Conservation (phyloP, 2,329 filamentous ascomycete species). For the Ophiostoma sp. region DNA sequence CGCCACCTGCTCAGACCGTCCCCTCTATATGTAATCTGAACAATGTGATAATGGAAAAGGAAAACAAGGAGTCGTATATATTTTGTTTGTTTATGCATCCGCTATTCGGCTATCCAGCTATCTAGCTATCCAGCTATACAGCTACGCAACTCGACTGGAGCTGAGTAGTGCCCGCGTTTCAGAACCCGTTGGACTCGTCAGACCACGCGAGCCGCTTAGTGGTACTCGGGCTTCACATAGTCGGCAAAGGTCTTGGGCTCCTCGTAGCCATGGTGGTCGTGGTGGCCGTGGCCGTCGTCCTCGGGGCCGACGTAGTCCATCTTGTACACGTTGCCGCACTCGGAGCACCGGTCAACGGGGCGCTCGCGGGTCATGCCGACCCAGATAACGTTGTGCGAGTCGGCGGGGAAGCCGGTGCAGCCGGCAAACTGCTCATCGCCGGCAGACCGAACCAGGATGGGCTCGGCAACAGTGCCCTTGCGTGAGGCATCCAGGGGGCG, state of each 20-base stretch:
- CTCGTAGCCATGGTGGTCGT: slow-evolving; percentile 56
- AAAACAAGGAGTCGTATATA: not conserved
- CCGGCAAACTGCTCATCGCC: slow-evolving; percentile 95
- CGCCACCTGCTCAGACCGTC: not conserved
- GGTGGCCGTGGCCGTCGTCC: slow-evolving; percentile 60
- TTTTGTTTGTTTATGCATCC: not conserved
- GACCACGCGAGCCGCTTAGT: slow-evolving; percentile 45
- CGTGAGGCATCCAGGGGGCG: slow-evolving; percentile 87
- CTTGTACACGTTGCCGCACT: slow-evolving; percentile 96
- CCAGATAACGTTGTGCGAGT: slow-evolving; percentile 89
- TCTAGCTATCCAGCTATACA: too few relatives aligned
- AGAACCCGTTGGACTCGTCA: not conserved
- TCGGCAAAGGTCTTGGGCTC: slow-evolving; percentile 95
- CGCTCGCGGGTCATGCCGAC: slow-evolving; percentile 82
- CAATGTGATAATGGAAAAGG: slow-evolving; percentile 2
- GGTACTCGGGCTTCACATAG: slow-evolving; percentile 92
- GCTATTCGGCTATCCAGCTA: too few relatives aligned
- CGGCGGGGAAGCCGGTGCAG: slow-evolving; percentile 89
- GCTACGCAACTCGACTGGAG: too few relatives aligned
- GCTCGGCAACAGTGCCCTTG: slow-evolving; percentile 80
- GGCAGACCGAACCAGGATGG: slow-evolving; percentile 82
- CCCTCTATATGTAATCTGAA: slow-evolving; percentile 9
- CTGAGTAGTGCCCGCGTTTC: too few relatives aligned
- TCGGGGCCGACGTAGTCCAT: slow-evolving; percentile 90
- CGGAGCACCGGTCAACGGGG: slow-evolving; percentile 88